Conservation (phyloP, 1,284 basidiomycete genomes). For the Ustilago trichophora region DNA sequence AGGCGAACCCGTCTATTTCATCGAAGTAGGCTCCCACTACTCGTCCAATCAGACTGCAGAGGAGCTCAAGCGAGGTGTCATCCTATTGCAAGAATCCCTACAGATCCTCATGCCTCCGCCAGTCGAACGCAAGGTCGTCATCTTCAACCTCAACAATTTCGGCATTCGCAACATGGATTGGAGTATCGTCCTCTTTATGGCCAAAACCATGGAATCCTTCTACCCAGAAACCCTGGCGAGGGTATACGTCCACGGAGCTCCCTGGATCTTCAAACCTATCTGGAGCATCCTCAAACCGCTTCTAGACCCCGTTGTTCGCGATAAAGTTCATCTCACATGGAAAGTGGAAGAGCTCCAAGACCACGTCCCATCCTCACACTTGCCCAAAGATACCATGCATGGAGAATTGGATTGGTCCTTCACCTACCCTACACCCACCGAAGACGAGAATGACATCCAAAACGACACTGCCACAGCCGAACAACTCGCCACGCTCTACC, state of each 20-base stretch:
- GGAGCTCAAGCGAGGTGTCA: conserved; percentile 58
- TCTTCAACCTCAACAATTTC: conserved; percentile 63
- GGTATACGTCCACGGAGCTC: conserved; percentile 60
- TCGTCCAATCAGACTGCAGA: conserved; percentile 59
- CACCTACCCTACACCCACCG: conserved; percentile 41
- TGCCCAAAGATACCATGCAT: conserved; percentile 49
- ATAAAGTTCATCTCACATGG: conserved; percentile 59
- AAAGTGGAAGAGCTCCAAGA: conserved; percentile 53
- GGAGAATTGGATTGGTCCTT: conserved; percentile 55
- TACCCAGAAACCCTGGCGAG: conserved; percentile 59
- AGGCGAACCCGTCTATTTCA: conserved; percentile 59
- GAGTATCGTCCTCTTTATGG: conserved; percentile 61
- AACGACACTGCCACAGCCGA: conserved; percentile 30
- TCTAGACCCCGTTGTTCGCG: conserved; percentile 60
- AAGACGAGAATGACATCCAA: conserved; percentile 54
- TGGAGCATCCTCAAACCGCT: conserved; percentile 60
- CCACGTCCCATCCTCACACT: conserved; percentile 46
- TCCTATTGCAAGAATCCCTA: conserved; percentile 52
- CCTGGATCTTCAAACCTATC: conserved; percentile 64
- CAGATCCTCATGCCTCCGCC: conserved; percentile 58
- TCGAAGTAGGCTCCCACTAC: conserved; percentile 61
- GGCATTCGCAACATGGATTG: conserved; percentile 63
- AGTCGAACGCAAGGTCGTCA: conserved; percentile 58
- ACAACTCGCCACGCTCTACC: conserved; percentile 29
- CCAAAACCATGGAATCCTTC: conserved; percentile 61